Evolutionary conservation across 2,329 filamentous ascomycete species (phyloP), one percentile per base, ranked within the genome.

Genomic region (Geosmithia flava): DNA sequence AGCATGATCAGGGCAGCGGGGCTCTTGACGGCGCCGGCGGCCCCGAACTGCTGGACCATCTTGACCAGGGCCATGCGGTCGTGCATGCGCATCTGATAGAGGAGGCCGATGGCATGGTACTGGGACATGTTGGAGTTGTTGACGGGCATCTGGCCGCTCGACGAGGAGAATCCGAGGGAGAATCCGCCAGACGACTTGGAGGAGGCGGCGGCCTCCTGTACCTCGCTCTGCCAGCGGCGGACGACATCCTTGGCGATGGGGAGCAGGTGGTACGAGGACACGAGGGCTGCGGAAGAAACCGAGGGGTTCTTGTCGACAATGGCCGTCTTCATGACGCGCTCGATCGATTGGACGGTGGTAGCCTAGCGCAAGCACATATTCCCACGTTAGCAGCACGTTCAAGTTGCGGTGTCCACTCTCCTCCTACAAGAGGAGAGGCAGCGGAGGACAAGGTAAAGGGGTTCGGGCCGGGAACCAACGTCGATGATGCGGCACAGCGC

Each of bases 41-140:
- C 83, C 47, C 89, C 89, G 63, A 96, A 97, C 66, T 98, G 93
- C 71, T 98, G 93, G n/a, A 98, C 91, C 93, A 98, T 97, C 78
- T 98, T 98, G 52, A 97, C 91, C 58, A 98, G 71, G 20, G 93
- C 90, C 93, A 98, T 98, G 59, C 93, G 82, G 66, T 98, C 93
- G 65, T 96, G 90, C 59, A 85, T 85, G 60, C 93, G 85, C 88
- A 97, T 97, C 69, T 97, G 91, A 67, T 97, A 98, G 43, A 98
- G 70, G 48, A 98, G 78, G 53, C 93, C 93, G 70, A 98, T 95
- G 53, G 93, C 93, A 66, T 98, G 93, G 67, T 98, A 98, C 66
- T 98, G 93, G 50, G 88, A 86, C 89, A 97, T 97, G 61, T 87
- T 95, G 56, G 93, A 97, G 60, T 89, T 91, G 70, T 90, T 90